phyloP scores from a whole-genome alignment of 148 eudicot genomes.

The Nepenthes mirabilis region DNA sequence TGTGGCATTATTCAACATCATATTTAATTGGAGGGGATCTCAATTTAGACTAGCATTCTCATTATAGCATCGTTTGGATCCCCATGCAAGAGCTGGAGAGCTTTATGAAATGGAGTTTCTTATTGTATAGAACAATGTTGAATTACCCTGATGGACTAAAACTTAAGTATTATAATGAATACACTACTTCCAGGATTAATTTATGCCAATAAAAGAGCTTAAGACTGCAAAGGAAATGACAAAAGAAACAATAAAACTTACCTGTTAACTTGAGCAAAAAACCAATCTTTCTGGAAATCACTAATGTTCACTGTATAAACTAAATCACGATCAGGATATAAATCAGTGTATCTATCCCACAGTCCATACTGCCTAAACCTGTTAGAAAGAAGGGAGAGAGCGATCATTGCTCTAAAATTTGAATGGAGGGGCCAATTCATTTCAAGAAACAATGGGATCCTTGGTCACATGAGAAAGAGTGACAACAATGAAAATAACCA shows the following conservation, averaged over 20 bases:
- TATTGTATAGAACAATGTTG: no score
- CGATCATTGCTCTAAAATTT: no score
- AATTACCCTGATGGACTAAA: no score
- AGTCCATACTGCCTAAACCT: slow-evolving; percentile 91
- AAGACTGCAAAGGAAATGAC: neutral
- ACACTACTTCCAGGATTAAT: neutral
- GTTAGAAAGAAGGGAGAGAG: neutral
- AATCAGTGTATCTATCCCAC: slow-evolving; percentile 72
- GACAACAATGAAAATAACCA: neutral
- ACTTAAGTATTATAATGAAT: no score
- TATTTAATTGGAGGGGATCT: no score
- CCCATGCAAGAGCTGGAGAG: no score
- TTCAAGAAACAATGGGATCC: no score
- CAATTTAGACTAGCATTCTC: no score
- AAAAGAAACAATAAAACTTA: slow-evolving; percentile 4
- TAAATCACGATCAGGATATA: slow-evolving; percentile 62
- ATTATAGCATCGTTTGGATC: no score
- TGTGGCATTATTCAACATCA: no score
- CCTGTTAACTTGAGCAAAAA: slow-evolving; percentile 88
- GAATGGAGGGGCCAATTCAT: no score
- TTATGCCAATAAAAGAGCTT: neutral
- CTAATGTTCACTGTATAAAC: slow-evolving; percentile 51
- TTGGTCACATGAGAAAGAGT: neutral
- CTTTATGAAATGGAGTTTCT: no score
- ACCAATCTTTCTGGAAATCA: slow-evolving; percentile 65